Evolutionary conservation across 331 rosid species (phyloP), one percentile per base, ranked within the genome.

Genomic region (Spiraea crenata): DNA sequence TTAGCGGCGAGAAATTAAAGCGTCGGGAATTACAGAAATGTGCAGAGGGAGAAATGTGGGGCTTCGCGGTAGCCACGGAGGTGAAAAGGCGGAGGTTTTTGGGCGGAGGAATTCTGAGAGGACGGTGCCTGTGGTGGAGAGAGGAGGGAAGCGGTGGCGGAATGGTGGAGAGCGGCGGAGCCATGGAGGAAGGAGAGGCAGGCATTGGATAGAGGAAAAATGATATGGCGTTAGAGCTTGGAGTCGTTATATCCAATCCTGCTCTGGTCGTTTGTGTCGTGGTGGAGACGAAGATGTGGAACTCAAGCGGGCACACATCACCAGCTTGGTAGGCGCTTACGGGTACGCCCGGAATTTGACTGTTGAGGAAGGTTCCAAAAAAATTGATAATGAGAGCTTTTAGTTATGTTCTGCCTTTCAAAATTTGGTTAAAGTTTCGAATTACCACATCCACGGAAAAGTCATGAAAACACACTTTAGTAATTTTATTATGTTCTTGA

Each of bases 131-230:
- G 52, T 48, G 85, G 63, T 6, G 80, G 60, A 74, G 7, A 5
- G 80, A 63, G 76, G 81, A 76, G 39, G 78, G 64, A 2, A 70
- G 65, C 4, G 41, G 76, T 41, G 80, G 81, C 37, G 81, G 85
- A 7, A 70, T 12, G 67, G 19, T 76, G 46, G 88, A 52, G 73
- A 89, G 85, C 17, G 75, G 68, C 17, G 64, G 67, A 73, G 88
- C 82, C 97, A 90, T 90, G 46, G 60, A 45, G 46, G 56, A 17
- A 57, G 14, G 41, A 51, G 71, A 44, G 4, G 67, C 3, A 20
- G 15, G 78, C 65, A 74, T 64, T 5, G 65, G 74, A 74, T 70
- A 48, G 50, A 73, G 81, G 47, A 71, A 45, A n/a, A 71, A 71
- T 25, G 68, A n/a, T 74, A 69, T 40, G 52, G 42, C 63, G 7